Evolutionary conservation across 345 rosid genomes (phyloP).

Genomic region (Dimocarpus longan): DNA sequence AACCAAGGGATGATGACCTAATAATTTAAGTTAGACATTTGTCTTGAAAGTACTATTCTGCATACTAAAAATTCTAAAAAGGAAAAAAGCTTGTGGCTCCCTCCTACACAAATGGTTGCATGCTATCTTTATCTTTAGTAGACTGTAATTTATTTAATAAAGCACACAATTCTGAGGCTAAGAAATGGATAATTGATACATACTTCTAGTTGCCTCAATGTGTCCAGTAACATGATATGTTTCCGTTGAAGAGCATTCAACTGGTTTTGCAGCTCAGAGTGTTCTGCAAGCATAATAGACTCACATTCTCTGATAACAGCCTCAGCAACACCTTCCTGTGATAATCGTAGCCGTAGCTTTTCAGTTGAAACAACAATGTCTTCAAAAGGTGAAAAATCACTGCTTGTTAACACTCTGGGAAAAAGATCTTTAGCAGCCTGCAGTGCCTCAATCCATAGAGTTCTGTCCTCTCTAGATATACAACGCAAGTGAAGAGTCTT

Average conservation of each 20-base stretch:
- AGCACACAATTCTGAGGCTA: not conserved
- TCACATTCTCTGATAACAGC: constrained; percentile 76
- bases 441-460: constrained; percentile 85
- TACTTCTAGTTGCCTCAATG: constrained; percentile 94
- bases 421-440: constrained; percentile 82
- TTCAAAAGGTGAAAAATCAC: constrained; percentile 64
- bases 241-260: constrained; percentile 64
- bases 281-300: constrained; percentile 80
- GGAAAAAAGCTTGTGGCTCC: not conserved
- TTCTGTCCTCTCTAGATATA: constrained; percentile 73
- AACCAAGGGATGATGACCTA: not conserved
- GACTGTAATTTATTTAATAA: not conserved
- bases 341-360: constrained; percentile 68
- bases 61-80: not conserved
- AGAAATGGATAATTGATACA: constrained; percentile 16
- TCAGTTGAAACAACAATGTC: constrained; percentile 84
- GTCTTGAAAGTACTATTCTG: not conserved
- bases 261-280: constrained; percentile 72
- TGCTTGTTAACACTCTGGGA: constrained; percentile 66
- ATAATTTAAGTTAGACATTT: not conserved
- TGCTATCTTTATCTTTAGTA: constrained; percentile 9
- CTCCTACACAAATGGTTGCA: not conserved
- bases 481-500: constrained; percentile 95
- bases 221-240: constrained; percentile 69
- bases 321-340: constrained; percentile 82